These are phyloP conservation scores for Ramularia collo-cygni DNA, from an alignment of 2,329 filamentous ascomycete genomes.

Conservation along the genomic window DNA sequence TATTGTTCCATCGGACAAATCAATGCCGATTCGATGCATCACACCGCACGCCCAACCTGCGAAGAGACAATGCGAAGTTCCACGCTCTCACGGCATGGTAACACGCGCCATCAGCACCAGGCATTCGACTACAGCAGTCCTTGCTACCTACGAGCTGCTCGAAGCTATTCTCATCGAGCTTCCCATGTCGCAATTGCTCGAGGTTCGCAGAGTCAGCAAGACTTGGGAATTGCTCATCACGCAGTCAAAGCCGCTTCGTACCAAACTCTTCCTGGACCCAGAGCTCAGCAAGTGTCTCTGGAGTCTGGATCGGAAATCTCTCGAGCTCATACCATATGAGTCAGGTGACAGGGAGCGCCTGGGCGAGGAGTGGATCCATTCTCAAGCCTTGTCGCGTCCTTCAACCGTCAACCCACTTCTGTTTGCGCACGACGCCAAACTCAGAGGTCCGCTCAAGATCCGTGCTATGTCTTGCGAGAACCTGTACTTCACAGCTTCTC, in stretches of 20 bases:
- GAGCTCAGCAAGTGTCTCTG: background rate
- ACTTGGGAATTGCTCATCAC: slow-evolving; percentile 9
- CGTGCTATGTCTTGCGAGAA: slow-evolving; percentile 9
- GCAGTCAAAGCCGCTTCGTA: background rate
- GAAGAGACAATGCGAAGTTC: background rate
- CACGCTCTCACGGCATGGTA: slow-evolving; percentile 8
- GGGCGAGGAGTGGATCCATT: background rate
- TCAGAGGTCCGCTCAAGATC: background rate
- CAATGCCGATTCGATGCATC: too few relatives aligned
- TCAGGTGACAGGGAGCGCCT: background rate
- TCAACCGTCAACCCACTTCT: slow-evolving; percentile 8
- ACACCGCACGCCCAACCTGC: too few relatives aligned
- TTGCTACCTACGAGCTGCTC: slow-evolving; percentile 17
- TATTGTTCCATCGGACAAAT: too few relatives aligned
- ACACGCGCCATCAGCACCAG: slow-evolving; percentile 9
- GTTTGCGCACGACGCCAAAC: slow-evolving; percentile 1
- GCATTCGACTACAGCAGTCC: slow-evolving; percentile 5
- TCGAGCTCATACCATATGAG: background rate
- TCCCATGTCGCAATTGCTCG: slow-evolving; percentile 7
- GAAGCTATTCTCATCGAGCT: slow-evolving; percentile 13
- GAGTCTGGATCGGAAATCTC: slow-evolving; percentile 1
- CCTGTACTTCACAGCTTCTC: slow-evolving; percentile 4
- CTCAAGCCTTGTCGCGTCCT: slow-evolving; percentile 2
- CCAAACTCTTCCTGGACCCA: slow-evolving; percentile 7
- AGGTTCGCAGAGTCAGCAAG: slow-evolving; percentile 18